These are phyloP conservation scores for Ustilago trichophora DNA, from an alignment of 1,284 basidiomycete species.

Conservation along the genomic window DNA sequence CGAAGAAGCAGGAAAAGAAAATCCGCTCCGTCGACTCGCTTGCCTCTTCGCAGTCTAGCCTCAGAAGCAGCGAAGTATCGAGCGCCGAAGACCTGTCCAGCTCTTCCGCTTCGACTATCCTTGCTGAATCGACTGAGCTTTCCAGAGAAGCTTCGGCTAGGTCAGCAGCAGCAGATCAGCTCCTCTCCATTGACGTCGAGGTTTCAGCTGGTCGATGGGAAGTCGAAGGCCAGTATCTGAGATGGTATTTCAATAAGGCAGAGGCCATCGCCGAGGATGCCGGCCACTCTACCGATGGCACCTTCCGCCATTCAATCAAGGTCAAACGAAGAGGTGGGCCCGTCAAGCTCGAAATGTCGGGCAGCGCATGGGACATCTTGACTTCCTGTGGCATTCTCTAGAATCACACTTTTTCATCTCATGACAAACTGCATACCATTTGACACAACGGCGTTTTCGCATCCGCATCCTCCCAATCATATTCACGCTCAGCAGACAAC, in stretches of 20 bases:
- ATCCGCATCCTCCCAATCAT: too few relatives aligned
- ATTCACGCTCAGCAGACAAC: too few relatives aligned
- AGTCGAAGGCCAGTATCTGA: conserved; percentile 75
- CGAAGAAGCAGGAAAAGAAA: conserved; percentile 26
- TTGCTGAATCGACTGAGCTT: conserved; percentile 23
- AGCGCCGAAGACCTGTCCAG: conserved; percentile 17
- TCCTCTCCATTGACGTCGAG: conserved; percentile 66
- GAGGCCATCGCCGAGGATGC: conserved; percentile 39
- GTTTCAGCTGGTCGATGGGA: conserved; percentile 77
- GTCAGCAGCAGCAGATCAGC: conserved; percentile 17
- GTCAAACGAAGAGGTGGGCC: conserved; percentile 34
- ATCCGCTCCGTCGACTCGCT: conserved; percentile 15
- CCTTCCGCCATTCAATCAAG: conserved; percentile 42
- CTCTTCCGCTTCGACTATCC: conserved; percentile 19
- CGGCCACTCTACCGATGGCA: conserved; percentile 11
- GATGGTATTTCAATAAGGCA: conserved; percentile 78
- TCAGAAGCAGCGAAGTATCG: conserved; percentile 1
- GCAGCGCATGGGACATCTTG: conserved; percentile 38
- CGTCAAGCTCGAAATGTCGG: conserved; percentile 34
- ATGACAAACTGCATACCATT: too few relatives aligned
- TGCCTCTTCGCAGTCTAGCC: conserved; percentile 18
- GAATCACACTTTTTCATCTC: too few relatives aligned
- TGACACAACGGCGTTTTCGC: too few relatives aligned
- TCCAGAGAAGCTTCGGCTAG: conserved; percentile 7
- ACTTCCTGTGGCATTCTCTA: conserved; percentile 35